Evolutionary conservation across 306 rosid genomes (phyloP).

Genomic region (Prinsepia uniflora): DNA sequence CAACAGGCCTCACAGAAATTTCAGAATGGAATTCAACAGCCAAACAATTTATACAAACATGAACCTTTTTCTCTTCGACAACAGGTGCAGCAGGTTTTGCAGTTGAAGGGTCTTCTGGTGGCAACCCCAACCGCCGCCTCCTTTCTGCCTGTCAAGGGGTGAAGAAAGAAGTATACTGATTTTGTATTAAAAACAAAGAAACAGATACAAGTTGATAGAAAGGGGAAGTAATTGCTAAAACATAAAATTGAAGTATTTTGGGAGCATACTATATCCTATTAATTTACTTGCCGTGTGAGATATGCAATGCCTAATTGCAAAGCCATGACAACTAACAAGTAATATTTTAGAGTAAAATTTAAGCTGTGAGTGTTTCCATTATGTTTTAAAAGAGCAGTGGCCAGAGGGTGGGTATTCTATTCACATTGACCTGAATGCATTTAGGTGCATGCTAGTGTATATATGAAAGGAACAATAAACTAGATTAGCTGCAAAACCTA

Average conservation of each 20-base stretch:
- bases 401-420: not conserved
- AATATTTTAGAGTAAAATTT: not conserved
- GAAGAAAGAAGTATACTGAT: constrained; percentile 7
- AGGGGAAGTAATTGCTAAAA: not conserved
- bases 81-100: constrained; percentile 62
- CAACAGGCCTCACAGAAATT: not conserved
- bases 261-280: not conserved
- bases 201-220: not conserved
- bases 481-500: too few species aligned
- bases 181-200: not conserved
- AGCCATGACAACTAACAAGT: not conserved
- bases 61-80: constrained; percentile 88
- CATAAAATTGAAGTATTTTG: not conserved
- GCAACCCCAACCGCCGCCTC: constrained; percentile 83
- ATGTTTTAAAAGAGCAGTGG: not conserved
- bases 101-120: constrained; percentile 70
- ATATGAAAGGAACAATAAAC: not conserved
- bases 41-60: constrained; percentile 19
- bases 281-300: not conserved
- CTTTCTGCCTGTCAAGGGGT: constrained; percentile 72
- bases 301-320: not conserved
- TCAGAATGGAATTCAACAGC: not conserved
- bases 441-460: not conserved
- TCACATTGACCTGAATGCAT: not conserved
- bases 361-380: not conserved